Evolutionary conservation across 2,329 filamentous ascomycete genomes (phyloP).

Genomic region (Aspergillus costaricaensis): DNA sequence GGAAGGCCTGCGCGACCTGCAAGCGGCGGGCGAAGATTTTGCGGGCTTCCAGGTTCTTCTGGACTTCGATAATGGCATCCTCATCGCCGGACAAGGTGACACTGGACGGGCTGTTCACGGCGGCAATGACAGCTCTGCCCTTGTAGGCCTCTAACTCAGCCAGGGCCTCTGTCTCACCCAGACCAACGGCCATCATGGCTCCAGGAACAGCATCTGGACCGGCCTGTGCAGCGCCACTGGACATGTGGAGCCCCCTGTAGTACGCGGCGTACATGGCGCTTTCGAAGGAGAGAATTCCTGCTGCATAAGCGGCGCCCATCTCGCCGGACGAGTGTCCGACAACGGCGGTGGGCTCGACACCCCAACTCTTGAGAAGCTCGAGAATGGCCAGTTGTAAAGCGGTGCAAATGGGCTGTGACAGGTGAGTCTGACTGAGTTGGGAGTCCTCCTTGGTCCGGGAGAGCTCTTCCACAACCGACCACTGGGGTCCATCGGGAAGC

Average conservation of each 20-base stretch:
- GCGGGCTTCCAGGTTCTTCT: constrained; percentile 21
- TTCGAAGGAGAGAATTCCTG: constrained; percentile 27
- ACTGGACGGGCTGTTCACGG: constrained; percentile 26
- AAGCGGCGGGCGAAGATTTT: constrained; percentile 21
- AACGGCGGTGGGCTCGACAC: constrained; percentile 43
- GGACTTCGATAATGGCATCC: constrained; percentile 22
- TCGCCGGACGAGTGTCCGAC: constrained; percentile 54
- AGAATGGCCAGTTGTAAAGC: constrained; percentile 53
- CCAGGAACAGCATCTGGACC: not conserved
- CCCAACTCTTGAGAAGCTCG: constrained; percentile 48
- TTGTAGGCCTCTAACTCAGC: not conserved
- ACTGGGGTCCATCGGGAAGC: not conserved
- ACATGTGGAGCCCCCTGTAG: constrained; percentile 13
- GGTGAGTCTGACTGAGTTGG: not conserved
- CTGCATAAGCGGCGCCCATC: constrained; percentile 52
- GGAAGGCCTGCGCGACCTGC: constrained; percentile 24
- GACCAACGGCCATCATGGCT: constrained; percentile 18
- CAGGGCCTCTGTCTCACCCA: constrained; percentile 5
- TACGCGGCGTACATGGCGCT: constrained; percentile 15
- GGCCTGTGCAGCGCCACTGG: not conserved
- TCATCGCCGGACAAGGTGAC: constrained; percentile 27
- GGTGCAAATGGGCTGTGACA: constrained; percentile 31
- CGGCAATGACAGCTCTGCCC: constrained; percentile 15
- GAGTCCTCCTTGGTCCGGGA: not conserved
- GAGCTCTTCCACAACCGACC: constrained; percentile 11